Conservation (phyloP, 1,139 yeast species). For the Magnusiomyces tetraspermus region DNA sequence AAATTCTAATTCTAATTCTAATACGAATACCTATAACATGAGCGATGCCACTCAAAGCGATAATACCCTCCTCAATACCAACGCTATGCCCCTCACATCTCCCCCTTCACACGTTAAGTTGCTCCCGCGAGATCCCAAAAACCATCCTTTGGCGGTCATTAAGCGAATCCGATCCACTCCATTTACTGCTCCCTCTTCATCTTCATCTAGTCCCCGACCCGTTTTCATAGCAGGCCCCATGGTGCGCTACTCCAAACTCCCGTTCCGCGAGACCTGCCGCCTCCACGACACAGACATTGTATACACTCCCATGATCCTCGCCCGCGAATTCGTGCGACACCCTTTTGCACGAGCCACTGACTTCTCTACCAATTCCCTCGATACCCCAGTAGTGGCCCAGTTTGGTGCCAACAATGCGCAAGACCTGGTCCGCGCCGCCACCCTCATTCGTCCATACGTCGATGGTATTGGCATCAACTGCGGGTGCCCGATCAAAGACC, state of each 20-base stretch:
- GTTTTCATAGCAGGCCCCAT: slow-evolving; percentile 88
- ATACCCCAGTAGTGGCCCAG: slow-evolving; percentile 73
- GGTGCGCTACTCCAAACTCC: slow-evolving; percentile 93
- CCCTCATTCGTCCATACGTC: slow-evolving; percentile 80
- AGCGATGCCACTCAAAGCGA: no score
- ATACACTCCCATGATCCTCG: slow-evolving; percentile 92
- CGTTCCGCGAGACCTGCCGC: slow-evolving; percentile 75
- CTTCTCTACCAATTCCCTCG: slow-evolving; percentile 65
- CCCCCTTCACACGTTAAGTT: slow-evolving; percentile 10
- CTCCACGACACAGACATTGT: slow-evolving; percentile 72
- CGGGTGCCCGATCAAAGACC: slow-evolving; percentile 96
- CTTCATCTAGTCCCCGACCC: slow-evolving; percentile 48
- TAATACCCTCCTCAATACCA: no score
- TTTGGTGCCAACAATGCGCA: slow-evolving; percentile 83
- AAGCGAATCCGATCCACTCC: slow-evolving; percentile 23
- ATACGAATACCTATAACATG: no score
- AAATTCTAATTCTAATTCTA: neutral
- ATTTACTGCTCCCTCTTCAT: slow-evolving; percentile 27
- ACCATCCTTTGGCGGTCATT: slow-evolving; percentile 50
- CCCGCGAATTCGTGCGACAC: slow-evolving; percentile 87
- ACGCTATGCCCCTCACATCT: no score
- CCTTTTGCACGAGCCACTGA: slow-evolving; percentile 72
- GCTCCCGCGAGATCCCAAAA: slow-evolving; percentile 36
- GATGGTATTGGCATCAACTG: slow-evolving; percentile 95
- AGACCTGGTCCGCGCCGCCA: slow-evolving; percentile 76